Base-by-base conservation (phyloP, 2,329 filamentous ascomycete species). In the Aspergillus sp. region DNA sequence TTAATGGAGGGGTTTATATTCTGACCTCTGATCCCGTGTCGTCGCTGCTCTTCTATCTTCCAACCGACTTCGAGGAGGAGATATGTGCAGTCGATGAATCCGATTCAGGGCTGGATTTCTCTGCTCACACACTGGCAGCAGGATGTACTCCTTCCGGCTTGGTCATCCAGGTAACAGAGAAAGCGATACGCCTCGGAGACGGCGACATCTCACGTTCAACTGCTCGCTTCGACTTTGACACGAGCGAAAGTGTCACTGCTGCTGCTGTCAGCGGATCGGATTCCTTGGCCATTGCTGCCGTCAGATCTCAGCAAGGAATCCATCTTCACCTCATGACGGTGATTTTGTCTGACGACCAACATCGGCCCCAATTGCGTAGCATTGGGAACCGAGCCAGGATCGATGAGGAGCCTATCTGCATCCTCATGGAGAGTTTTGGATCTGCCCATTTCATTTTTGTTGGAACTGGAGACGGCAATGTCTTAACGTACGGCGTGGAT, bases 161-260 rank as follows among this genome's bases (percentile, higher is more conserved):
- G 5, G 37, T 68, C 8, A 43, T 67, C 12, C 66, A 69, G 35
- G 47, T 69, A 24, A 68, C 66, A 7, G 45, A 56, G 26, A 45
- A 33, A 11, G 53, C 55, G 6, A 53, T 64, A 11, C 48, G 51
- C 24, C 35, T 63, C 6, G 50, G 54, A 14, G 37, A 48, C 13
- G 43, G 48, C 8, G 38, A 34, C 15, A 43, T 51, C 15, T 14
- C 41, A 2, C 29, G 34, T n/a, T 34, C 39, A n/a, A 51, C 44
- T 22, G 41, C 36, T 31, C 45, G 42, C 8, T 39, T 47, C 15
- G 33, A 47, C 12, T 52, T 52, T 31, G 35, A 43, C 7, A 25
- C 36, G 7, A 36, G 40, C 5, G 43, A 53, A 26, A 44, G 29
- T 16, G 43, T 55, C 26, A 37, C 58, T 16, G 47, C 49, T 11